These are phyloP conservation scores for Candida vartiovaarae DNA, from an alignment of 805 yeast genomes.

Conservation along the genomic window DNA sequence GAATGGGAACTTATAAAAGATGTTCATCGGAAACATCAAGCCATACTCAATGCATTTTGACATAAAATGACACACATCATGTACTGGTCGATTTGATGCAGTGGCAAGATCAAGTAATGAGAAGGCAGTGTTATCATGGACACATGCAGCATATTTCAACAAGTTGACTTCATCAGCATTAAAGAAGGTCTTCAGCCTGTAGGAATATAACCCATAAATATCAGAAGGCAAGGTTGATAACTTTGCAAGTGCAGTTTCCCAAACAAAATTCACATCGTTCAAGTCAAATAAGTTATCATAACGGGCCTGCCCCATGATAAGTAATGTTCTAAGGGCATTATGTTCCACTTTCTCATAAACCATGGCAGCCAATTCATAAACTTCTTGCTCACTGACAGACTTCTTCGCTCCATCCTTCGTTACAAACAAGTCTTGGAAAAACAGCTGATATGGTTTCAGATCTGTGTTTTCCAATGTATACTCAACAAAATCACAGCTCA, in stretches of 20 bases:
- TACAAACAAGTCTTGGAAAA: background rate
- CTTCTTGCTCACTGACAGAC: background rate
- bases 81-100: constrained; percentile 30
- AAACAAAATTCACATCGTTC: constrained; percentile 4
- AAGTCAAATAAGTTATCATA: background rate
- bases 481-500: constrained; percentile 17
- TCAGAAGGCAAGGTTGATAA: constrained; percentile 4
- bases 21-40: constrained; percentile 32
- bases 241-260: constrained; percentile 17
- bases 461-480: background rate
- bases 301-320: background rate
- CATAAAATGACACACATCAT: constrained; percentile 27
- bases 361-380: background rate
- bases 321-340: background rate
- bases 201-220: constrained; percentile 12
- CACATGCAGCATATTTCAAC: constrained; percentile 37
- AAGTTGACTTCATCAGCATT: constrained; percentile 17
- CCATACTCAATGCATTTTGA: constrained; percentile 28
- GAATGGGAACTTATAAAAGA: constrained; percentile 42
- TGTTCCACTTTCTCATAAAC: background rate
- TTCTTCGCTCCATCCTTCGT: background rate
- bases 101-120: constrained; percentile 31
- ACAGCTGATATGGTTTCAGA: background rate
- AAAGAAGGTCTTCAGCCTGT: constrained; percentile 17
- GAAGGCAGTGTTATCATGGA: constrained; percentile 29